Conservation (phyloP, 345 rosid species). For the Boechera retrofracta region DNA sequence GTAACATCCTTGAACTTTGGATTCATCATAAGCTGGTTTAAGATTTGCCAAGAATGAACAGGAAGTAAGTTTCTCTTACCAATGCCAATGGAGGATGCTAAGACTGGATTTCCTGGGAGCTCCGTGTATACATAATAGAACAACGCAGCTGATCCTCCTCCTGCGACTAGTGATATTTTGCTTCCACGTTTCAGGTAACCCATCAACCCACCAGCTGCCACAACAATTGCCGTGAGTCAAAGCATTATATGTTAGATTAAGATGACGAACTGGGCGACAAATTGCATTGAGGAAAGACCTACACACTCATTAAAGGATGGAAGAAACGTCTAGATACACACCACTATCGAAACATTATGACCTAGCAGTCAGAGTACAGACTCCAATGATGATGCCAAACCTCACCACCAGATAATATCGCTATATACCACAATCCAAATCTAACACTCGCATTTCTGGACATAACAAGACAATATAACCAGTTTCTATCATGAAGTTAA, state of each 20-base stretch:
- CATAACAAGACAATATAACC: background rate
- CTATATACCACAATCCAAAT: background rate
- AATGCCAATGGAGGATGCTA: constrained; percentile 82
- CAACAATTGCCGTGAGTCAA: constrained; percentile 13
- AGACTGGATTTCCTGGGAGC: constrained; percentile 76
- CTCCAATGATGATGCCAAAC: constrained; percentile 5
- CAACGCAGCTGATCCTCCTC: constrained; percentile 73
- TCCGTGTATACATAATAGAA: constrained; percentile 68
- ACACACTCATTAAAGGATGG: background rate
- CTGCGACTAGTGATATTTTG: constrained; percentile 79
- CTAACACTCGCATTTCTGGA: background rate
- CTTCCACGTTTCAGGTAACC: constrained; percentile 89
- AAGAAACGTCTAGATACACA: background rate
- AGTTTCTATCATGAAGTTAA: background rate
- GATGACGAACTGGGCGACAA: background rate
- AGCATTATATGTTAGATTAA: background rate
- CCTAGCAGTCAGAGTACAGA: background rate
- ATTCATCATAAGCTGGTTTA: background rate
- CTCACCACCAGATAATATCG: background rate
- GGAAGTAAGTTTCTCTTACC: constrained; percentile 51
- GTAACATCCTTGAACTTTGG: background rate
- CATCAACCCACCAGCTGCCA: constrained; percentile 82
- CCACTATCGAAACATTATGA: background rate
- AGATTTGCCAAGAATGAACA: background rate
- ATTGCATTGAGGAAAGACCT: constrained; percentile 4